Conservation (phyloP, 257 asterid genomes). For the Voacanga thouarsii region DNA sequence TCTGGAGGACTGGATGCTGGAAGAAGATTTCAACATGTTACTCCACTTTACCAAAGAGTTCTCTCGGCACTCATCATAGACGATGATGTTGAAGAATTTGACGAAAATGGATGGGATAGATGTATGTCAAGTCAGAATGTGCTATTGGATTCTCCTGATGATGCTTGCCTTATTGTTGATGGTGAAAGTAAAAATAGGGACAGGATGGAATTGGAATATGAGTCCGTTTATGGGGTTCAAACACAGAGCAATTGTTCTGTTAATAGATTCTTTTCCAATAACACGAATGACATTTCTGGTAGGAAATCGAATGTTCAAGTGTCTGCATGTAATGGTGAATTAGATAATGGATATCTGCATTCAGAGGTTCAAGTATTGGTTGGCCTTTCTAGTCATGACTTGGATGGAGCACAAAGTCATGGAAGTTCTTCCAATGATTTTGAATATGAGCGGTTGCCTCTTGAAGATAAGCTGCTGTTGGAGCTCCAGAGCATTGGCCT, state of each 20-base stretch:
- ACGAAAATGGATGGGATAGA: slow-evolving; percentile 63
- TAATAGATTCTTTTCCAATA: slow-evolving; percentile 43
- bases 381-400: slow-evolving; percentile 52
- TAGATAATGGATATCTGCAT: slow-evolving; percentile 54
- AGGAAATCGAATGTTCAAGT: slow-evolving; percentile 24
- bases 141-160: slow-evolving; percentile 39
- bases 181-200: slow-evolving; percentile 40
- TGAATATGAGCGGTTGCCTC: slow-evolving; percentile 66
- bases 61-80: slow-evolving; percentile 83
- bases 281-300: slow-evolving; percentile 39
- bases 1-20: slow-evolving; percentile 43
- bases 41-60: slow-evolving; percentile 86
- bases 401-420: slow-evolving; percentile 43
- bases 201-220: slow-evolving; percentile 43
- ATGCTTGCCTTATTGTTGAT: slow-evolving; percentile 39
- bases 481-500: slow-evolving; percentile 85
- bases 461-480: slow-evolving; percentile 68
- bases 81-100: slow-evolving; percentile 74
- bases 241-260: slow-evolving; percentile 50
- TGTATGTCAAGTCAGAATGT: slow-evolving; percentile 22
- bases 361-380: slow-evolving; percentile 65
- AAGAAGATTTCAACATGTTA: slow-evolving; percentile 36
- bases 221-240: slow-evolving; percentile 51
- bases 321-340: slow-evolving; percentile 47
- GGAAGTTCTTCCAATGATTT: slow-evolving; percentile 45